phyloP scores from a whole-genome alignment of 441 rosid species.

The Adansonia rubrostipa region DNA sequence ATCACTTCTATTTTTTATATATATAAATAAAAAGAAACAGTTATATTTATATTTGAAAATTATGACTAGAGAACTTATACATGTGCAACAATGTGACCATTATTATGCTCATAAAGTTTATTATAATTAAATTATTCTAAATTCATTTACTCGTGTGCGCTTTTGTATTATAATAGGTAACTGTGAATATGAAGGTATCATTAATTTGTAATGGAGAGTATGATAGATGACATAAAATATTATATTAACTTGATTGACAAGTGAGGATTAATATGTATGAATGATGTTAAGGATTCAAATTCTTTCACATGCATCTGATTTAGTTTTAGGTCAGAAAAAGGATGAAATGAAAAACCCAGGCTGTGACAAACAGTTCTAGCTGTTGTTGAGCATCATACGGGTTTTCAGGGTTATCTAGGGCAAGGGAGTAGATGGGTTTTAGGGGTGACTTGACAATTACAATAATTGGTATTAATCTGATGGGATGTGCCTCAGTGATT shows the following conservation, averaged over 20 bases:
- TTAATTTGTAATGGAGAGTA: neutral
- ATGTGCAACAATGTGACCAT: neutral
- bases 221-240: neutral
- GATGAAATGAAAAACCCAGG: neutral
- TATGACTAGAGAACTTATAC: neutral
- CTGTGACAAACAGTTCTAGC: neutral
- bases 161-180: neutral
- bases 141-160: neutral
- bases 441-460: neutral
- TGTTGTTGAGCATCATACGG: neutral
- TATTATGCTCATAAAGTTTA: neutral
- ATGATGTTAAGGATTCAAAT: neutral
- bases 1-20: neutral
- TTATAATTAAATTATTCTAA: neutral
- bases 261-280: neutral
- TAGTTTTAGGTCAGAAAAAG: neutral
- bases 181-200: neutral
- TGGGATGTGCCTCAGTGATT: neutral
- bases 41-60: no score
- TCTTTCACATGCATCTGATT: neutral
- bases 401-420: neutral
- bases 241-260: neutral
- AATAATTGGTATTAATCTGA: constrained; percentile 6
- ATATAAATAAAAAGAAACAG: no score
- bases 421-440: neutral